These are phyloP conservation scores for Ophiocordyceps australis DNA, from an alignment of 2,329 filamentous ascomycete genomes.

Conservation along the genomic window DNA sequence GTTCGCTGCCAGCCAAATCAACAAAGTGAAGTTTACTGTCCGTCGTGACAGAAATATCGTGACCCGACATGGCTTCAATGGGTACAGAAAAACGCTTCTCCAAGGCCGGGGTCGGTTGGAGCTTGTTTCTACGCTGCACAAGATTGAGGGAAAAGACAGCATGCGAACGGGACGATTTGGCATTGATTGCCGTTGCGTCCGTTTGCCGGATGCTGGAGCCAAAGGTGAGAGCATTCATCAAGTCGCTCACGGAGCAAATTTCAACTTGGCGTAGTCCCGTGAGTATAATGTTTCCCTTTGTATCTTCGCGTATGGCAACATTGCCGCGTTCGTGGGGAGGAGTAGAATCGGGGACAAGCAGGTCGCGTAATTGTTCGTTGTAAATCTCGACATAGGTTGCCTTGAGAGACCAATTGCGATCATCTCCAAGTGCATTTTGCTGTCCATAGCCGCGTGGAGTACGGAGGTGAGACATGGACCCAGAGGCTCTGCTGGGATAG, in stretches of 20 bases:
- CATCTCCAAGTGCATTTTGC: constrained; percentile 36
- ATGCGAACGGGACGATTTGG: constrained; percentile 92
- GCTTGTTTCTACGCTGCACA: constrained; percentile 59
- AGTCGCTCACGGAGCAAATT: constrained; percentile 80
- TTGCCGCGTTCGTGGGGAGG: constrained; percentile 50
- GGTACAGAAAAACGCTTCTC: constrained; percentile 85
- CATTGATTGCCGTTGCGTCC: constrained; percentile 92
- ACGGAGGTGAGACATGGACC: constrained; percentile 58
- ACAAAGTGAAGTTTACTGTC: constrained; percentile 99
- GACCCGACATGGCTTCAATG: constrained; percentile 54
- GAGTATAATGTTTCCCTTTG: constrained; percentile 83
- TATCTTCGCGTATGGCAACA: constrained; percentile 88
- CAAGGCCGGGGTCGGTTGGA: constrained; percentile 29
- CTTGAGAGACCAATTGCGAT: constrained; percentile 79
- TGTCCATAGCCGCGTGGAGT: constrained; percentile 54
- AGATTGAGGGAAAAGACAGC: constrained; percentile 94
- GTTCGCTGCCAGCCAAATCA: constrained; percentile 89
- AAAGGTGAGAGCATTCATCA: constrained; percentile 77
- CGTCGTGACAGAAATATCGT: constrained; percentile 55
- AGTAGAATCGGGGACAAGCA: constrained; percentile 62
- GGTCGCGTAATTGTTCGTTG: constrained; percentile 86
- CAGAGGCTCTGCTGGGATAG: constrained; percentile 27
- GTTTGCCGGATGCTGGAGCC: constrained; percentile 92
- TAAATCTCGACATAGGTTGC: constrained; percentile 97
- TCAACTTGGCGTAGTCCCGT: constrained; percentile 78